phyloP scores from a whole-genome alignment of 345 rosid species.

The Arabis alpina region DNA sequence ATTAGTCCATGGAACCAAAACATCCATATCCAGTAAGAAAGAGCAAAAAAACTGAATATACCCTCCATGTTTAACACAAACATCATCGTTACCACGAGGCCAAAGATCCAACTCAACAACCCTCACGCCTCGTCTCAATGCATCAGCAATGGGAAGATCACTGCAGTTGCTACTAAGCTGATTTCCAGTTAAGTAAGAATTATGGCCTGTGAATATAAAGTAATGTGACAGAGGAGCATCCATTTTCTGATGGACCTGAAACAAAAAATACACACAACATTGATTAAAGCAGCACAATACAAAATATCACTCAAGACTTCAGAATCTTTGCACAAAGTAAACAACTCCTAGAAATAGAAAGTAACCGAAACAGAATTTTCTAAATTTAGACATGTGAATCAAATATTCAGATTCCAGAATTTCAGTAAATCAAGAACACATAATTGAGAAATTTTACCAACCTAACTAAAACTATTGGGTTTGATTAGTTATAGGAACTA shows the following conservation, averaged over 20 bases:
- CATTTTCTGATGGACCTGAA: conserved; percentile 92
- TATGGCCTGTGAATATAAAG: conserved; percentile 90
- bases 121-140: conserved; percentile 76
- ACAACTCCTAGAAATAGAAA: conserved; percentile 11
- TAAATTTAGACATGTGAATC: conserved; percentile 10
- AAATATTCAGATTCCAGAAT: not conserved
- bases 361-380: not conserved
- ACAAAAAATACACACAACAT: not conserved
- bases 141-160: conserved; percentile 82
- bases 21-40: conserved; percentile 16
- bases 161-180: conserved; percentile 96
- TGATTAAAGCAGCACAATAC: not conserved
- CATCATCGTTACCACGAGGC: conserved; percentile 71
- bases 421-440: not conserved
- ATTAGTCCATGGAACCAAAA: not conserved
- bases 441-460: not conserved
- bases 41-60: conserved; percentile 31
- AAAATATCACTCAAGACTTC: conserved; percentile 2
- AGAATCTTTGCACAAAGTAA: conserved; percentile 6
- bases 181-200: conserved; percentile 90
- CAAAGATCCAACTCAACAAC: conserved; percentile 94
- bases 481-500: not conserved
- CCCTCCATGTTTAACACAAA: conserved; percentile 94
- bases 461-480: not conserved
- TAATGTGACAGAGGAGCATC: conserved; percentile 85